A percentile compares a stretch with the other conserved stretches of the same genome.
phyloP scores from a whole-genome alignment of 2,329 filamentous ascomycete genomes.

The Calonectria honghensis region DNA sequence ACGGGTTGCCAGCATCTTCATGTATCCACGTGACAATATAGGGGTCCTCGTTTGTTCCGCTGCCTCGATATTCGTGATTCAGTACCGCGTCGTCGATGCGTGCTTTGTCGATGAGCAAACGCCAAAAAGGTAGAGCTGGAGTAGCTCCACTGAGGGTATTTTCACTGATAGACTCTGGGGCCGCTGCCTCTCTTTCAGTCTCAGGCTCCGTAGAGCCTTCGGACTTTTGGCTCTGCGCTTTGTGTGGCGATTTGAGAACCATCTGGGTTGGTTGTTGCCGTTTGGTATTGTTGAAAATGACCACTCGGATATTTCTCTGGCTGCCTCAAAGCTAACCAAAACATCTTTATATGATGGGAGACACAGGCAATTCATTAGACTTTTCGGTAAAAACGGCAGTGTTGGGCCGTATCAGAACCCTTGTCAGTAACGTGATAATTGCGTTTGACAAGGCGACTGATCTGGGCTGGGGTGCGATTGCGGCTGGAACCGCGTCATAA shows the following conservation, averaged over 20 bases:
- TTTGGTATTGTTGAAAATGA: conserved; percentile 1
- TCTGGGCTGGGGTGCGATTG: conserved; percentile 7
- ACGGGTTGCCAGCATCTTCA: conserved; percentile 80
- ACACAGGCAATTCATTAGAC: conserved; percentile 16
- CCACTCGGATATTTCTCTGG: background rate
- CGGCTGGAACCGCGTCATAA: conserved; percentile 14
- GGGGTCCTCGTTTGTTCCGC: conserved; percentile 80
- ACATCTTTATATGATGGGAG: conserved; percentile 29
- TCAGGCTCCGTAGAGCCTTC: conserved; percentile 12
- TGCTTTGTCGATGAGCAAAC: conserved; percentile 74
- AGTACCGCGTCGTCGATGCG: conserved; percentile 75
- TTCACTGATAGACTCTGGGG: conserved; percentile 26
- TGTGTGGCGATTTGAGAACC: conserved; percentile 15
- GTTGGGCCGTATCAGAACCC: conserved; percentile 5
- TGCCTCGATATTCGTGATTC: conserved; percentile 73
- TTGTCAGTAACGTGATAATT: conserved; percentile 35
- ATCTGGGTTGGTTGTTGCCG: conserved; percentile 1
- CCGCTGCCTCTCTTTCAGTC: background rate
- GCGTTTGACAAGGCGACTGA: conserved; percentile 27
- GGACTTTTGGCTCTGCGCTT: background rate
- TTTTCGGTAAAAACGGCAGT: conserved; percentile 38
- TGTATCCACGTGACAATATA: conserved; percentile 81
- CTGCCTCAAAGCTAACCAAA: background rate
- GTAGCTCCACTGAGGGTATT: conserved; percentile 27
- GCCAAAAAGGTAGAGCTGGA: conserved; percentile 41